Percentiles rank a stretch among this genome's conserved stretches.
Evolutionary conservation across 345 rosid species (phyloP).

Genomic region (Brassica napus): DNA sequence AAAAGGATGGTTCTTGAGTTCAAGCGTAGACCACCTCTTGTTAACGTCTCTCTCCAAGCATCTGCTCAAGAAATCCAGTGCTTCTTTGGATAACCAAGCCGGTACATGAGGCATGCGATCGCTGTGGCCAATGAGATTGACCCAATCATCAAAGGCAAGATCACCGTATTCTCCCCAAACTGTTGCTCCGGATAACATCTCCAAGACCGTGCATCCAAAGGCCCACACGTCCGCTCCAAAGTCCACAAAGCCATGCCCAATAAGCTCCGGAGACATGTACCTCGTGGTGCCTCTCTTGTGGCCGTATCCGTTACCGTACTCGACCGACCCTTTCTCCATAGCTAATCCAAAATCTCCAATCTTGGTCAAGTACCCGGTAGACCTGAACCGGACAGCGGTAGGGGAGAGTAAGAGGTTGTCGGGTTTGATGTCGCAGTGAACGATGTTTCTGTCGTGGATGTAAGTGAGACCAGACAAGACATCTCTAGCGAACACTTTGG

Average conservation of each 20-base stretch:
- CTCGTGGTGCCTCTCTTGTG: conserved; percentile 13
- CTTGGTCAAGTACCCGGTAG: conserved; percentile 1
- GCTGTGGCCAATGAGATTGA: neutral
- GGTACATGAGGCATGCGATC: neutral
- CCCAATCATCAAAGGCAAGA: neutral
- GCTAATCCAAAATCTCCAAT: conserved; percentile 26
- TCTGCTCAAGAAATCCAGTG: conserved; percentile 2
- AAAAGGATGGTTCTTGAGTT: conserved; percentile 1
- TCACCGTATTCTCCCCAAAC: neutral
- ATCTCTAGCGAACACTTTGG: conserved; percentile 4
- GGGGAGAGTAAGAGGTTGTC: conserved; percentile 21
- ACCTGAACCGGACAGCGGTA: neutral
- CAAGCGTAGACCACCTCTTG: neutral
- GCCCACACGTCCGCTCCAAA: conserved; percentile 19
- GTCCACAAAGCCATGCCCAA: neutral
- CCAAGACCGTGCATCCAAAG: conserved; percentile 21
- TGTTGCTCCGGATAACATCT: neutral
- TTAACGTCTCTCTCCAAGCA: conserved; percentile 16
- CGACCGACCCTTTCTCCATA: conserved; percentile 10
- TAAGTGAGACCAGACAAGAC: conserved; percentile 6
- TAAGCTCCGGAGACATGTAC: conserved; percentile 16
- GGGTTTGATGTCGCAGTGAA: conserved; percentile 34
- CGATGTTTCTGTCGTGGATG: neutral
- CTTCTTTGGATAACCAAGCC: conserved; percentile 7
- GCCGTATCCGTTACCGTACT: conserved; percentile 11